Conservation (phyloP, 2,329 filamentous ascomycete species). For the Aureobasidium sp. region DNA sequence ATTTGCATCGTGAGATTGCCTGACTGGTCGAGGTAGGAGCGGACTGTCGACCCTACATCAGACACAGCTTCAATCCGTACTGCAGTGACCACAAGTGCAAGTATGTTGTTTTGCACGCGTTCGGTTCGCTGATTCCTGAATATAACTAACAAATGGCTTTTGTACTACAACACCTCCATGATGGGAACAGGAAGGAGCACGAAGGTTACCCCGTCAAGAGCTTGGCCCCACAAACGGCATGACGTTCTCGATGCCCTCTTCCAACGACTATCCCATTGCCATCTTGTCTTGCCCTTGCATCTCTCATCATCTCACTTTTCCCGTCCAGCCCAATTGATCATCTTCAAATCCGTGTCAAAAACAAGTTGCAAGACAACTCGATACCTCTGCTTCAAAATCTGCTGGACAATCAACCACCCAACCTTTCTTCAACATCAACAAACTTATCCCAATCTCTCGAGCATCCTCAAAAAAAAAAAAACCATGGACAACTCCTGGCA, state of each 20-base stretch:
- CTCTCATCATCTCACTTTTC: background rate
- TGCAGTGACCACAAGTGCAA: no score
- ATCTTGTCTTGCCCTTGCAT: background rate
- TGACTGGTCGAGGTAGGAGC: background rate
- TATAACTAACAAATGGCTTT: no score
- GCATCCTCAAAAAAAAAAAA: no score
- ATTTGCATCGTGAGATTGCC: background rate
- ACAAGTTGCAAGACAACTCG: no score
- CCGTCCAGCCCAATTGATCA: no score
- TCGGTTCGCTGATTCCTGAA: no score
- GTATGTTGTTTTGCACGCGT: no score
- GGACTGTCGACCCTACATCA: background rate
- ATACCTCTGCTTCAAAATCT: no score
- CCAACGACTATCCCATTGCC: background rate
- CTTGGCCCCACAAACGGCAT: background rate
- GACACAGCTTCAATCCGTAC: no score
- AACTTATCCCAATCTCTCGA: no score
- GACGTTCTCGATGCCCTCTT: background rate
- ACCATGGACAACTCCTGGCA: conserved; percentile 5
- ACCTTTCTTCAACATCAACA: background rate
- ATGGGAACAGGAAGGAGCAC: background rate
- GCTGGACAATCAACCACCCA: background rate
- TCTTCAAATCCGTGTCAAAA: background rate
- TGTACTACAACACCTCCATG: no score
- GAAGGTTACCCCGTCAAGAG: background rate